Conservation (phyloP, 768 basidiomycete genomes). For the Mycena rebaudengoi region DNA sequence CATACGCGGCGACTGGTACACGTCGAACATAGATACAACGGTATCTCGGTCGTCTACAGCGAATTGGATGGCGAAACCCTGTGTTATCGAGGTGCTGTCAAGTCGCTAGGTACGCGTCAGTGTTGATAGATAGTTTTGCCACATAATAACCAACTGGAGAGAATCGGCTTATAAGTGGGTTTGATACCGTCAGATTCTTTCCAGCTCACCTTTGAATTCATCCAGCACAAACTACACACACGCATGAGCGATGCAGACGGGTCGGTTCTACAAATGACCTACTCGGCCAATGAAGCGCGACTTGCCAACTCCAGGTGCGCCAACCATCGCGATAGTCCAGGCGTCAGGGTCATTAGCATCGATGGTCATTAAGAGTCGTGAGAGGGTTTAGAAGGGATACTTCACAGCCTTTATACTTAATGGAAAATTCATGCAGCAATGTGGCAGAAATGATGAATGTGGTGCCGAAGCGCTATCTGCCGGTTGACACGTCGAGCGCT, state of each 20-base stretch:
- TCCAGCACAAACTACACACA: slow-evolving; percentile 24
- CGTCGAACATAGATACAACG: slow-evolving; percentile 23
- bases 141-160: too few species aligned
- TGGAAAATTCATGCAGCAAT: slow-evolving; percentile 3
- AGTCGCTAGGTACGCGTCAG: slow-evolving; percentile 7
- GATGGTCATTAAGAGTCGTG: slow-evolving; percentile 19
- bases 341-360: slow-evolving; percentile 23
- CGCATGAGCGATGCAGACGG: not conserved
- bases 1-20: slow-evolving; percentile 14
- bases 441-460: not conserved
- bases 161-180: too few species aligned
- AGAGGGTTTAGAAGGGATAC: not conserved
- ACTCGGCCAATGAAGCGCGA: slow-evolving; percentile 27
- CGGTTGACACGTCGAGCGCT: too few species aligned
- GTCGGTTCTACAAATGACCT: not conserved
- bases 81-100: slow-evolving; percentile 15
- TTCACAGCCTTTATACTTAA: slow-evolving; percentile 15
- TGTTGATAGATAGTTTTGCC: too few species aligned
- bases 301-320: slow-evolving; percentile 24
- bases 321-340: slow-evolving; percentile 27
- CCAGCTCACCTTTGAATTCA: slow-evolving; percentile 22
- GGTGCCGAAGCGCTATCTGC: too few species aligned
- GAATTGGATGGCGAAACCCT: slow-evolving; percentile 20
- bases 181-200: too few species aligned
- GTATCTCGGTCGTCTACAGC: slow-evolving; percentile 22